A percentile compares a stretch with the other conserved stretches of the same genome.
These are phyloP conservation scores for Nectriaceae sp. DNA, from an alignment of 2,329 filamentous ascomycete genomes.

Conservation along the genomic window DNA sequence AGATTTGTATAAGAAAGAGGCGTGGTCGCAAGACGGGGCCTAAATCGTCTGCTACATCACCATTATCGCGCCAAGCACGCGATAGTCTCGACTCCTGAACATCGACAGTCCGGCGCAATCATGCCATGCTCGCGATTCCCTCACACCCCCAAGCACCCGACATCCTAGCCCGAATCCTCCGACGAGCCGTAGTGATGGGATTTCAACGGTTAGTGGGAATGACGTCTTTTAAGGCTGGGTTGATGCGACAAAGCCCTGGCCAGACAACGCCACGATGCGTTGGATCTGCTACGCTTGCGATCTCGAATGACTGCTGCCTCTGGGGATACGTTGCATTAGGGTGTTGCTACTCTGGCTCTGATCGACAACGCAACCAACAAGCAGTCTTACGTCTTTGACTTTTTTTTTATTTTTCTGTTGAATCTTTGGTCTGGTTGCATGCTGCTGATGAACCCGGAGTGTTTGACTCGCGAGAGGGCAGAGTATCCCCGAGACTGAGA, in stretches of 20 bases:
- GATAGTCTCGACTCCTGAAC: not conserved
- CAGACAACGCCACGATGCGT: not conserved
- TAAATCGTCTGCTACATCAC: not conserved
- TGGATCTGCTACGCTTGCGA: not conserved
- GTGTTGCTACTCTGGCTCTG: too few relatives aligned
- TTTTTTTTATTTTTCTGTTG: too few relatives aligned
- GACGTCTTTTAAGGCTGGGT: conserved; percentile 18
- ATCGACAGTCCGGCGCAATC: too few relatives aligned
- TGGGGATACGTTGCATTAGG: not conserved
- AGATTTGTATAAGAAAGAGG: too few relatives aligned
- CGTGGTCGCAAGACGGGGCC: too few relatives aligned
- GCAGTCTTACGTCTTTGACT: too few relatives aligned
- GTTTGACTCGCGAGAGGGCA: too few relatives aligned
- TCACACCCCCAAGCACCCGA: not conserved
- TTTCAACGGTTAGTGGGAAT: conserved; percentile 15
- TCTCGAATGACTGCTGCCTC: not conserved
- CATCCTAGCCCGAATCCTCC: conserved; percentile 1
- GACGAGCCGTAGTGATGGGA: conserved; percentile 16
- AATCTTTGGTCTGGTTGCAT: too few relatives aligned
- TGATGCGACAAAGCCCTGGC: conserved; percentile 20
- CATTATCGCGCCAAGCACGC: not conserved
- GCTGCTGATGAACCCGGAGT: too few relatives aligned
- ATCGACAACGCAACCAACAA: too few relatives aligned
- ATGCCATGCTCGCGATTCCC: not conserved
- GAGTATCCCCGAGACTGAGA: too few relatives aligned